phyloP scores from a whole-genome alignment of 495 filamentous ascomycete genomes.

The Recurvomyces mirabilis region DNA sequence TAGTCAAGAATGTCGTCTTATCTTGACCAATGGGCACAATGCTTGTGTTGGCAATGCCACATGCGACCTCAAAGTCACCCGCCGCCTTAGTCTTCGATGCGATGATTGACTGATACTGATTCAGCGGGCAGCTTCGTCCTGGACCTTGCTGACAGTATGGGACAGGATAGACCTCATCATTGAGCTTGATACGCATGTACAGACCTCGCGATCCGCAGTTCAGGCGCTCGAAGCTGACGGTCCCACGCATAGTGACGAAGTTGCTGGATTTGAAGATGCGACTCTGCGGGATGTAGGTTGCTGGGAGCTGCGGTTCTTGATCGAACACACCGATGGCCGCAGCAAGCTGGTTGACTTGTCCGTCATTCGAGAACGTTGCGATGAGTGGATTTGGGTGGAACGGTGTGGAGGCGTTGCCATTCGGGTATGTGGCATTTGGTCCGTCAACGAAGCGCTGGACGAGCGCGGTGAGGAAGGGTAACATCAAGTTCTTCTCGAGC shows the following conservation, averaged over 20 bases:
- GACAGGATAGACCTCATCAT: conserved; percentile 9
- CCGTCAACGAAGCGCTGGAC: conserved; percentile 38
- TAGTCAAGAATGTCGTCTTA: conserved; percentile 14
- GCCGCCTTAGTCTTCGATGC: conserved; percentile 3
- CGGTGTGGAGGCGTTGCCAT: conserved; percentile 26
- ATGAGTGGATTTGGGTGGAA: conserved; percentile 39
- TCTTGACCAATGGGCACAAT: conserved; percentile 11
- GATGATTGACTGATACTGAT: conserved; percentile 9
- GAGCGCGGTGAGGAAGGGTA: conserved; percentile 41
- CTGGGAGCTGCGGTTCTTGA: conserved; percentile 33
- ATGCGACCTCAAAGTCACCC: conserved; percentile 8
- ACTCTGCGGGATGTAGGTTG: conserved; percentile 29
- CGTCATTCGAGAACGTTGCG: conserved; percentile 47
- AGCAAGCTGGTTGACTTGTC: conserved; percentile 46
- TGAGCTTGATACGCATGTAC: conserved; percentile 8
- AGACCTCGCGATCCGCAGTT: conserved; percentile 5
- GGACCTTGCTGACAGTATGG: conserved; percentile 8
- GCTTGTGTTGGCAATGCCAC: conserved; percentile 13
- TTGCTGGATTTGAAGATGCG: conserved; percentile 35
- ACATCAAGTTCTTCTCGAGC: conserved; percentile 37
- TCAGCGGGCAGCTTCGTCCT: conserved; percentile 8
- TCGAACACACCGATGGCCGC: conserved; percentile 45
- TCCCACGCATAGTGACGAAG: conserved; percentile 39
- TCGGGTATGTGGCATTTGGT: conserved; percentile 33
- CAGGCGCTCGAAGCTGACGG: conserved; percentile 16